phyloP scores from a whole-genome alignment of 441 rosid genomes.

The Pelargonium fulgidum region DNA sequence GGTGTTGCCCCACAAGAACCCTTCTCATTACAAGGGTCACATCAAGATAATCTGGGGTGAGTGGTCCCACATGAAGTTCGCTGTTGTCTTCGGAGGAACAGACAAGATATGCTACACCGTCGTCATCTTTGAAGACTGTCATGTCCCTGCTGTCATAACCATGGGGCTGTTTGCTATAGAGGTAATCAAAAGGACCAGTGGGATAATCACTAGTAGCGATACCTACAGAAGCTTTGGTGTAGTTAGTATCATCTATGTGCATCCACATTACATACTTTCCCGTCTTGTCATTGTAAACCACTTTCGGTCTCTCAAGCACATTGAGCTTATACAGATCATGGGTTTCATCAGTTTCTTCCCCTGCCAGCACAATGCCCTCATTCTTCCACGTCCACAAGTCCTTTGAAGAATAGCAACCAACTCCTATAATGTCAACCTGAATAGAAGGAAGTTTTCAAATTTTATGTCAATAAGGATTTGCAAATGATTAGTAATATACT shows the following conservation, averaged over 20 bases:
- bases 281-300: slow-evolving; percentile 61
- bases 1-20: slow-evolving; percentile 60
- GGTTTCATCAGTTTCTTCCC: slow-evolving; percentile 60
- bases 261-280: slow-evolving; percentile 93
- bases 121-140: slow-evolving; percentile 82
- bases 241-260: slow-evolving; percentile 88
- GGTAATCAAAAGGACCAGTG: slow-evolving; percentile 71
- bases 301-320: slow-evolving; percentile 93
- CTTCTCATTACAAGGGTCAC: slow-evolving; percentile 46
- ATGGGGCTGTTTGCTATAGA: slow-evolving; percentile 72
- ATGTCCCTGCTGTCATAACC: slow-evolving; percentile 85
- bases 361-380: slow-evolving; percentile 71
- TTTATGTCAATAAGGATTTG: background rate
- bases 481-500: background rate
- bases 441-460: slow-evolving; percentile 12
- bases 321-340: slow-evolving; percentile 77
- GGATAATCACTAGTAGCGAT: slow-evolving; percentile 66
- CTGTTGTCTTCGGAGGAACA: slow-evolving; percentile 87
- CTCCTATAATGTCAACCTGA: slow-evolving; percentile 93
- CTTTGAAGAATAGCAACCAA: slow-evolving; percentile 88
- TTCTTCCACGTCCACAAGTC: slow-evolving; percentile 90
- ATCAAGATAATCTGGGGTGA: slow-evolving; percentile 64
- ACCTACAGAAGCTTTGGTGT: slow-evolving; percentile 87
- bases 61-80: slow-evolving; percentile 81
- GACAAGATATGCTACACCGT: slow-evolving; percentile 63